Percentiles rank a stretch among this genome's conserved stretches.
phyloP scores from a whole-genome alignment of 306 rosid species.

The Boehmeria nivea region DNA sequence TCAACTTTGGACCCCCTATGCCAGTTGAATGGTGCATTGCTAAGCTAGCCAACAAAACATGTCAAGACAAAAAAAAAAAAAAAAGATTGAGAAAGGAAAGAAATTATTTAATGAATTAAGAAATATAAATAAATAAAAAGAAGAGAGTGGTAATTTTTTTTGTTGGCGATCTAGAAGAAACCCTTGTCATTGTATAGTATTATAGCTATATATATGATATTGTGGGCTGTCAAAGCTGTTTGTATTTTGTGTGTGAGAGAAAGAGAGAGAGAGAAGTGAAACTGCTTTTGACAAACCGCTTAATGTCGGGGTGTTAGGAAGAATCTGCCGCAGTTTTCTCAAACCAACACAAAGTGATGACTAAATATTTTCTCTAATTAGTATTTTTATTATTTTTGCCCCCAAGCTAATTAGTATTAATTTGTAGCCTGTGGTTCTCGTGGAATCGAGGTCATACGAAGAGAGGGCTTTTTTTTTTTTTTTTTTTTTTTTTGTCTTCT shows the following conservation, averaged over 20 bases:
- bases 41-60: slow-evolving; percentile 28
- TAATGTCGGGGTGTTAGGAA: slow-evolving; percentile 50
- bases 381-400: too few species aligned
- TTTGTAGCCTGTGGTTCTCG: slow-evolving; percentile 47
- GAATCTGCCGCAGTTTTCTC: slow-evolving; percentile 64
- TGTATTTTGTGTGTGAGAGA: slow-evolving; percentile 18
- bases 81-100: neutral
- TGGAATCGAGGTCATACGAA: slow-evolving; percentile 25
- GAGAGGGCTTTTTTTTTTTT: too few species aligned
- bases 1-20: slow-evolving; percentile 14
- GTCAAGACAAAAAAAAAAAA: slow-evolving; percentile 27
- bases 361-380: too few species aligned
- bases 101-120: too few species aligned
- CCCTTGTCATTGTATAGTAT: neutral
- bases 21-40: slow-evolving; percentile 1
- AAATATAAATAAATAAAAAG: too few species aligned
- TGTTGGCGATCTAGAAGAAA: slow-evolving; percentile 24
- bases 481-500: slow-evolving; percentile 4
- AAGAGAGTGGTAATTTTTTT: slow-evolving; percentile 19
- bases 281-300: slow-evolving; percentile 46
- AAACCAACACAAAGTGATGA: slow-evolving; percentile 24
- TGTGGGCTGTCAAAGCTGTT: slow-evolving; percentile 69
- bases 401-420: too few species aligned
- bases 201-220: too few species aligned
- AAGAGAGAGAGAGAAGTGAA: slow-evolving; percentile 11